These are phyloP conservation scores for Schizophyllum commune DNA, from an alignment of 1,284 basidiomycete genomes.

Conservation along the genomic window DNA sequence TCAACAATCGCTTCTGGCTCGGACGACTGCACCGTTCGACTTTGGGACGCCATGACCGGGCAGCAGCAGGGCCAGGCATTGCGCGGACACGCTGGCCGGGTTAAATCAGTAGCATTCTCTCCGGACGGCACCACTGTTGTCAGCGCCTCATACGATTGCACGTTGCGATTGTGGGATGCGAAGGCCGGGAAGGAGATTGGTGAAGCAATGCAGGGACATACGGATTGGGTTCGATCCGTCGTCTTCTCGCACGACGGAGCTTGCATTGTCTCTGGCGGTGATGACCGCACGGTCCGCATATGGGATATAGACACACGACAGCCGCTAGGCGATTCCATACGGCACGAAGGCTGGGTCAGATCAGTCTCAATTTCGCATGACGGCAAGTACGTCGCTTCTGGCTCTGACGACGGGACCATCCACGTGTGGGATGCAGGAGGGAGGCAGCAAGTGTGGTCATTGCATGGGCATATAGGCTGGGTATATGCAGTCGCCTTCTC, in stretches of 20 bases:
- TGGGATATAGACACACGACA: not conserved
- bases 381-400: conserved; percentile 1
- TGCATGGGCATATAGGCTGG: not conserved
- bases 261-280: not conserved
- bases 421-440: not conserved
- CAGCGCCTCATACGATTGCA: no score
- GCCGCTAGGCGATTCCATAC: not conserved
- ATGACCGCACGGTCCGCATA: not conserved
- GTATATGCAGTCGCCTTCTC: conserved; percentile 12
- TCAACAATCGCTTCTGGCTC: not conserved
- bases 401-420: not conserved
- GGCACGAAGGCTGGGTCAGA: not conserved
- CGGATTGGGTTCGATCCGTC: not conserved
- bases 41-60: not conserved
- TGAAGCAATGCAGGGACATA: no score
- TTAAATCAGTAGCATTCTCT: not conserved
- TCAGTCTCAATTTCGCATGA: not conserved
- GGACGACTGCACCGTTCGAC: not conserved
- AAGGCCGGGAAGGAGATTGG: no score
- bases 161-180: no score
- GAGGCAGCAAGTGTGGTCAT: not conserved
- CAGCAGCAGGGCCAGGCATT: not conserved
- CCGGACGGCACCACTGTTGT: not conserved
- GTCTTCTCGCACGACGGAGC: conserved; percentile 1
- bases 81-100: not conserved